These are phyloP conservation scores for Metschnikowia lochheadii DNA, from an alignment of 805 yeast species.

Conservation along the genomic window DNA sequence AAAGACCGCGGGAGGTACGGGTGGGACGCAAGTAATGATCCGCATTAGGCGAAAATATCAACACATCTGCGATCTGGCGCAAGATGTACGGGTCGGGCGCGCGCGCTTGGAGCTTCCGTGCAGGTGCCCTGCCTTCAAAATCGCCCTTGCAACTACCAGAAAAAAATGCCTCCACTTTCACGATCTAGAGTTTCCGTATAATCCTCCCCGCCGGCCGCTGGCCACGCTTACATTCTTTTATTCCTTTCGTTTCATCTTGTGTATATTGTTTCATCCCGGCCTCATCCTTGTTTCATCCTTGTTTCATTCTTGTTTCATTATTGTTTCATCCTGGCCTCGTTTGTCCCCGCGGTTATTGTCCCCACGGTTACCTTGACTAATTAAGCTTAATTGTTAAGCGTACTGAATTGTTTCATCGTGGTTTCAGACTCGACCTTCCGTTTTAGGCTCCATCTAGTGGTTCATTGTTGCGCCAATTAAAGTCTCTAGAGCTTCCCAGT, in stretches of 20 bases:
- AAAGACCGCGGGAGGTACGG: background rate
- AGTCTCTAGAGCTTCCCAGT: too few species aligned
- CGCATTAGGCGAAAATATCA: background rate
- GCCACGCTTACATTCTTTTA: background rate
- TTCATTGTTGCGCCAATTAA: too few species aligned
- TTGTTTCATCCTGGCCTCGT: too few species aligned
- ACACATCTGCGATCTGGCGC: background rate
- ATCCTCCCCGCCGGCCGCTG: background rate
- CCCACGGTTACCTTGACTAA: too few species aligned
- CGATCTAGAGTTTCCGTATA: background rate
- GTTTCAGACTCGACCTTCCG: too few species aligned
- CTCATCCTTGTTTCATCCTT: too few species aligned
- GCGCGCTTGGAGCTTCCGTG: background rate
- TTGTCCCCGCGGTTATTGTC: too few species aligned
- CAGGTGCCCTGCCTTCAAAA: background rate
- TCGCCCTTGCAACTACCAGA: background rate
- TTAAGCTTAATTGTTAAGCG: too few species aligned
- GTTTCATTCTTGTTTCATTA: too few species aligned
- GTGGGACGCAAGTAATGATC: background rate
- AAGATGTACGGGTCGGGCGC: background rate
- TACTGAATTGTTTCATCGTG: too few species aligned
- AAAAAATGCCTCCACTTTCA: background rate
- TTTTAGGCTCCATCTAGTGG: too few species aligned
- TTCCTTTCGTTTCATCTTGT: background rate
- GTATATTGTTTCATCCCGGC: too few species aligned